A percentile compares a stretch with the other conserved stretches of the same genome.
phyloP scores from a whole-genome alignment of 352 stramenopile species.

The Pythium chondricola region DNA sequence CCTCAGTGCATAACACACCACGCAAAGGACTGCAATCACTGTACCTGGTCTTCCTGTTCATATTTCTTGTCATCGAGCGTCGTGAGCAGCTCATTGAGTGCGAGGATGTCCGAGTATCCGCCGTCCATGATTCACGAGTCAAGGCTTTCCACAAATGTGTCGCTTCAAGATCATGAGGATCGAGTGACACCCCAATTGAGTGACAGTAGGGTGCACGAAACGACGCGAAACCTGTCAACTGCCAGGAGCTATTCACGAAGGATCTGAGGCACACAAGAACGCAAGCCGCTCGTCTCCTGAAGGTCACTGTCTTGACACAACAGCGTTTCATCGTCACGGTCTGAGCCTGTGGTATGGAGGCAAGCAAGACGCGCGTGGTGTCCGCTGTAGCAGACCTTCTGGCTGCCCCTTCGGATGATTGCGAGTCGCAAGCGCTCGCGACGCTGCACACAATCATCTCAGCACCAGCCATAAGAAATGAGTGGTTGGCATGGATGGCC shows the following conservation, averaged over 20 bases:
- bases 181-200: too few species aligned
- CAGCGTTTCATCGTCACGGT: background rate
- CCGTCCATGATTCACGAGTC: conserved; percentile 8
- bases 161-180: conserved; percentile 24
- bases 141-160: too few species aligned
- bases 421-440: background rate
- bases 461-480: background rate
- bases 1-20: too few species aligned
- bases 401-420: background rate
- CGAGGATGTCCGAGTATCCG: conserved; percentile 23
- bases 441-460: background rate
- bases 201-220: too few species aligned
- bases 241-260: too few species aligned
- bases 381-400: background rate
- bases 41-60: conserved; percentile 8
- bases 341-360: background rate
- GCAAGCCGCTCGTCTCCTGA: too few species aligned
- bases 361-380: background rate
- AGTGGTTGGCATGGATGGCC: background rate
- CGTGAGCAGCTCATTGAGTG: conserved; percentile 27
- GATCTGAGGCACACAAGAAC: too few species aligned
- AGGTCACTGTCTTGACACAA: too few species aligned
- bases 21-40: background rate
- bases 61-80: conserved; percentile 13
- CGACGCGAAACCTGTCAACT: too few species aligned